Base-by-base conservation (phyloP, 2,329 filamentous ascomycete genomes). In the Aphanoascus verrucosus region DNA sequence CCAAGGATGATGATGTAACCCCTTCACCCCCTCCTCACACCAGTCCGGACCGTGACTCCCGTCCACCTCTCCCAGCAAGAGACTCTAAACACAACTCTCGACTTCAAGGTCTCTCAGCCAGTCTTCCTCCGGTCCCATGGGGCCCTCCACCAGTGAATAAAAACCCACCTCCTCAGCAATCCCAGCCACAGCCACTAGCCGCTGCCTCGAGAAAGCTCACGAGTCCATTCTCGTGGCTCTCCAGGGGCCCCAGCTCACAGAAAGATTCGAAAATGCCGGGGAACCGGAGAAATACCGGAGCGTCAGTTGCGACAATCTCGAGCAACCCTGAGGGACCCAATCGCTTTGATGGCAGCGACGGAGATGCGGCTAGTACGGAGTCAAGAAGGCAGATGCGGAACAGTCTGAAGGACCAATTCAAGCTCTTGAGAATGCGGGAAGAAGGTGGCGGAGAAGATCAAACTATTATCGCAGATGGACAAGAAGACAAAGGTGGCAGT, bases 141-240 rank as follows among this genome's bases (percentile, higher is more conserved):
- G 82, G 80, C 15, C 79, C 83, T 38, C 72, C 80, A 41, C 74
- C 78, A 17, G 60, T 64, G 40, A 68, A 67, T 60, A 66, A 68
- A 56, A 62, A 64, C 45, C 58, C 64, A 38, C 55, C 70, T 52
- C 65, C 69, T 38, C 66, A 68, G 19, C n/a, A n/a, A n/a, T 67
- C 72, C 40, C 55, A 69, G 51, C 65, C 69, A 38, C 66, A 68
- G 20, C 67, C 72, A 43, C 67, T 71, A 15, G 59, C 64, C 23
- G 66, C 70, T 40, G 66, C 72, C 15, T 62, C 73, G 60, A 78
- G 88, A 64, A 94, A 93, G 67, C 79, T 94, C 53, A 90, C 87
- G 7, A 88, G 87, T 60, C 88, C 86, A n/a, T 94, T 94, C 62
- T 81, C 87, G 38, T 91, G 87, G 83, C 77, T 94, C 38, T 88